phyloP scores from a whole-genome alignment of 2,329 filamentous ascomycete species.

The Verticillium zaregamsianum region DNA sequence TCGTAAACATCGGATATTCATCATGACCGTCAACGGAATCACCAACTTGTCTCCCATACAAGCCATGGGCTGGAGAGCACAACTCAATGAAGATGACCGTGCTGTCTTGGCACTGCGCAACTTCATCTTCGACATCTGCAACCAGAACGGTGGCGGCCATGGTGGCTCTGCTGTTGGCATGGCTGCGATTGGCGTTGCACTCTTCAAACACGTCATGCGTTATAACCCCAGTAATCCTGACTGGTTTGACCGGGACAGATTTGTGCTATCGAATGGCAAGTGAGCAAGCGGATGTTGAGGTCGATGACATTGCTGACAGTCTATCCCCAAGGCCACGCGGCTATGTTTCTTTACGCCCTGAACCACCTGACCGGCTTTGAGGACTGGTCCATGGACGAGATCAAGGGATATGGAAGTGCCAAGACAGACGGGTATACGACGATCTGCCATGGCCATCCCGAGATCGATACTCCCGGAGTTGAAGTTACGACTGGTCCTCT shows the following conservation, averaged over 20 bases:
- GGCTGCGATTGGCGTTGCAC: slow-evolving; percentile 26
- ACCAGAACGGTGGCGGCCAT: slow-evolving; percentile 56
- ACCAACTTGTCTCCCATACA: too few species aligned
- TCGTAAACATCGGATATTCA: too few species aligned
- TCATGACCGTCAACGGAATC: too few species aligned
- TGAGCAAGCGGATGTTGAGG: too few species aligned
- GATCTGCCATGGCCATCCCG: slow-evolving; percentile 49
- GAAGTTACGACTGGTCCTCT: slow-evolving; percentile 55
- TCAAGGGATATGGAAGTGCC: slow-evolving; percentile 40
- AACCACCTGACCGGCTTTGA: slow-evolving; percentile 18
- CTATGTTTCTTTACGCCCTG: slow-evolving; percentile 45
- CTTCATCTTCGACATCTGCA: slow-evolving; percentile 41
- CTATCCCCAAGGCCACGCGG: slow-evolving; percentile 28
- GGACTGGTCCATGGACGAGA: slow-evolving; percentile 30
- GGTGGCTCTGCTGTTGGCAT: slow-evolving; percentile 24
- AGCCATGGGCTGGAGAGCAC: too few species aligned
- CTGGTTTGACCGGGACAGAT: too few species aligned
- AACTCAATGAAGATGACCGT: slow-evolving; percentile 3
- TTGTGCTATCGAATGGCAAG: too few species aligned
- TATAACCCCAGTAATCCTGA: slow-evolving; percentile 40
- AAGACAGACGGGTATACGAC: slow-evolving; percentile 29
- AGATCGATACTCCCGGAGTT: slow-evolving; percentile 50
- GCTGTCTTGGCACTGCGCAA: neutral
- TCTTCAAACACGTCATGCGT: slow-evolving; percentile 57
- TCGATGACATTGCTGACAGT: too few species aligned